Evolutionary conservation across 768 basidiomycete genomes (phyloP).

Genomic region (Serendipita sp.): DNA sequence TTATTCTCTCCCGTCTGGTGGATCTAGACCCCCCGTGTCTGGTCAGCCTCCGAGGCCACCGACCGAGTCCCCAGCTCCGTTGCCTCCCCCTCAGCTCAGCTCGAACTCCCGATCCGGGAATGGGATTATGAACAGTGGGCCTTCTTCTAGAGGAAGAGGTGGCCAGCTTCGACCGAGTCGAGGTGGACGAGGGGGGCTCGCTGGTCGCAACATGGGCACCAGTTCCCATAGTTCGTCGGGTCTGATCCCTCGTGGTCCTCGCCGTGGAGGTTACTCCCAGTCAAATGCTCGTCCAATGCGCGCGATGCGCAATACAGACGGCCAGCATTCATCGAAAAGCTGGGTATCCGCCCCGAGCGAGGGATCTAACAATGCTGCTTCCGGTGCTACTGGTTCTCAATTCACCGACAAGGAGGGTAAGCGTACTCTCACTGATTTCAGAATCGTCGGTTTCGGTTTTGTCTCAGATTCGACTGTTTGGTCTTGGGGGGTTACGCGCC

Average conservation of each 20-base stretch:
- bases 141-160: neutral
- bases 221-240: neutral
- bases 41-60: neutral
- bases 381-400: neutral
- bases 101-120: neutral
- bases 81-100: neutral
- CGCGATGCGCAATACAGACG: no score
- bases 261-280: neutral
- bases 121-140: neutral
- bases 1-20: neutral
- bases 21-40: neutral
- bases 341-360: no score
- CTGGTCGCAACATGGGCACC: neutral
- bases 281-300: neutral
- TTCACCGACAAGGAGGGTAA: constrained; percentile 47
- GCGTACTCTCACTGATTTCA: constrained; percentile 93
- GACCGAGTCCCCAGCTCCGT: neutral
- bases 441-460: constrained; percentile 64
- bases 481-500: constrained; percentile 53
- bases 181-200: neutral
- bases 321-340: no score
- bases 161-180: neutral
- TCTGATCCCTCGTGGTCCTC: neutral
- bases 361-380: no score
- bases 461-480: constrained; percentile 25